Evolutionary conservation across 2,329 filamentous ascomycete genomes (phyloP).

Genomic region (Penicillium freii): DNA sequence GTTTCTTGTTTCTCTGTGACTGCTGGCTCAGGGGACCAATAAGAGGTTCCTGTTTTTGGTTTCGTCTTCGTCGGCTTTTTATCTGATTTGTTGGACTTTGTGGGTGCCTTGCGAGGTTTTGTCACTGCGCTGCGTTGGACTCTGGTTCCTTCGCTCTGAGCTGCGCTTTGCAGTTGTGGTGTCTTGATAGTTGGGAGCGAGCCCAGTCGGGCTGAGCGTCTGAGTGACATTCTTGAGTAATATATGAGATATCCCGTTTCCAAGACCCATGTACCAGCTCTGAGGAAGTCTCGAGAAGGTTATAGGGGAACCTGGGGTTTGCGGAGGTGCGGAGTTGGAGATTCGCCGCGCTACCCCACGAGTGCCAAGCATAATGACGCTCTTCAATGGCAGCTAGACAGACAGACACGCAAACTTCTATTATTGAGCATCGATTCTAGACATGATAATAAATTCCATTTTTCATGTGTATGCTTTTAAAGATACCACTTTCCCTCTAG

Average conservation of each 20-base stretch:
- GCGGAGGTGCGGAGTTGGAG: conserved; percentile 4
- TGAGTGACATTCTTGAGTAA: conserved; percentile 47
- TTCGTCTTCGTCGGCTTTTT: conserved; percentile 7
- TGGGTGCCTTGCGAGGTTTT: conserved; percentile 30
- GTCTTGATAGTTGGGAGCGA: conserved; percentile 25
- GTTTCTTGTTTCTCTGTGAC: conserved; percentile 28
- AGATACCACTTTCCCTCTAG: neutral
- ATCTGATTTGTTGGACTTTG: conserved; percentile 22
- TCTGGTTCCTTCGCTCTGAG: conserved; percentile 22
- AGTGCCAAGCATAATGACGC: neutral
- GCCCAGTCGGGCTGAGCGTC: conserved; percentile 52
- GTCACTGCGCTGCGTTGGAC: conserved; percentile 27
- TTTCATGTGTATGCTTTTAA: neutral
- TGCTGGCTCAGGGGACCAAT: conserved; percentile 24
- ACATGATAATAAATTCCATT: neutral
- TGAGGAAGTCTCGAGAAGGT: neutral
- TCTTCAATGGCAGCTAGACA: neutral
- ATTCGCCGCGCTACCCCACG: conserved; percentile 1
- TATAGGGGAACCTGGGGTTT: neutral
- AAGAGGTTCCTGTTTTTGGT: conserved; percentile 11
- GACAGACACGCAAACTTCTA: neutral
- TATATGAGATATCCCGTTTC: neutral
- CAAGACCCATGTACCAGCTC: neutral
- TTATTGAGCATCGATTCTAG: neutral
- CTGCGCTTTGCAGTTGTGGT: conserved; percentile 21